Percentiles rank a stretch among this genome's conserved stretches.
phyloP scores from a whole-genome alignment of 1,139 yeast species.

The Taphrina pruni region DNA sequence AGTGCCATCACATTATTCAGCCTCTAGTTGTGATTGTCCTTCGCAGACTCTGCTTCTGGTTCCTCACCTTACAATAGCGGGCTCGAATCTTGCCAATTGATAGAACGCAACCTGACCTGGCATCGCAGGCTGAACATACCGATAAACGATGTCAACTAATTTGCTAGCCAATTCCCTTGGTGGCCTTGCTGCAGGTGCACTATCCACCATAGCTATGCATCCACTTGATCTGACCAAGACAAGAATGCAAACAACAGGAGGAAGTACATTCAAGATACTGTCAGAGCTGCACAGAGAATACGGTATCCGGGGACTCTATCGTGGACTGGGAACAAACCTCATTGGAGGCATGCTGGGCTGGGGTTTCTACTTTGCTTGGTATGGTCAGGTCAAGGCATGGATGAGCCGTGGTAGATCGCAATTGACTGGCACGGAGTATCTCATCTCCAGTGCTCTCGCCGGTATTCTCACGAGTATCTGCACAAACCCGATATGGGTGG shows the following conservation, averaged over 20 bases:
- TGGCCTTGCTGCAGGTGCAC: conserved; percentile 82
- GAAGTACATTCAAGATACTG: conserved; percentile 41
- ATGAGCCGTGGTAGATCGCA: conserved; percentile 29
- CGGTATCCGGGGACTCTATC: conserved; percentile 57
- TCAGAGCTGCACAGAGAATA: conserved; percentile 9
- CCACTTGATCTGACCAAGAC: conserved; percentile 87
- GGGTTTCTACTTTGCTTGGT: conserved; percentile 82
- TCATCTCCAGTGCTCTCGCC: conserved; percentile 65
- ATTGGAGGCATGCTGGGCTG: conserved; percentile 86
- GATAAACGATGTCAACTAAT: background rate
- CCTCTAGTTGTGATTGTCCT: too few relatives aligned
- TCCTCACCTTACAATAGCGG: too few relatives aligned
- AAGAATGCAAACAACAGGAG: conserved; percentile 61
- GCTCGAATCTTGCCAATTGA: too few relatives aligned
- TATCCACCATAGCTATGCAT: conserved; percentile 80
- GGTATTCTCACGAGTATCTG: conserved; percentile 75
- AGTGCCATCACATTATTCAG: too few relatives aligned
- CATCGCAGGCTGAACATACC: background rate
- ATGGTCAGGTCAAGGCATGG: conserved; percentile 49
- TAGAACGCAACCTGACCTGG: background rate
- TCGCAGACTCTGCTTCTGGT: too few relatives aligned
- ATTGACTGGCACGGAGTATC: conserved; percentile 52
- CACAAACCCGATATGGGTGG: conserved; percentile 92
- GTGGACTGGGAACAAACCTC: conserved; percentile 82
- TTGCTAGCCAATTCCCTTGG: conserved; percentile 54